phyloP scores from a whole-genome alignment of 2,329 filamentous ascomycete genomes.

The Parascedosporium putredinis region DNA sequence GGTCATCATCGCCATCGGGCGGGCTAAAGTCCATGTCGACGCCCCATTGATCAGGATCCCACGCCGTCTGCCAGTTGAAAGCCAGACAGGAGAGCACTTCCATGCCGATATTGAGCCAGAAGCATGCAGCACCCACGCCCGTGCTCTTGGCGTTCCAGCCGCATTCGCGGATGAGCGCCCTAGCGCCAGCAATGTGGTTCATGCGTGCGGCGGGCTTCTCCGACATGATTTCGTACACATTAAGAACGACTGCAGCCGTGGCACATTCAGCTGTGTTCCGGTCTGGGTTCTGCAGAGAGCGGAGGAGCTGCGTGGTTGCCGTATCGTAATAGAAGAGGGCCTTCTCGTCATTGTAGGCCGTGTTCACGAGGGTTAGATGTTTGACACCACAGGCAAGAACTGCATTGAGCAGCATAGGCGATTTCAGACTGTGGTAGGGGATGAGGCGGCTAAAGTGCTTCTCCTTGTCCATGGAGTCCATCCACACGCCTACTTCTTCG shows the following conservation, averaged over 20 bases:
- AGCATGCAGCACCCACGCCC: conserved; percentile 78
- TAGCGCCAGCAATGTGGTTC: conserved; percentile 78
- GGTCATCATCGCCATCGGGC: conserved; percentile 10
- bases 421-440: conserved; percentile 71
- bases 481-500: conserved; percentile 83
- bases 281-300: conserved; percentile 71
- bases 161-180: conserved; percentile 80
- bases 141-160: conserved; percentile 72
- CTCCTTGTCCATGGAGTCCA: conserved; percentile 79
- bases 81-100: conserved; percentile 82
- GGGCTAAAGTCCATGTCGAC: conserved; percentile 61
- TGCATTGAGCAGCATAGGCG: conserved; percentile 82
- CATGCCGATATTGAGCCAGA: conserved; percentile 88
- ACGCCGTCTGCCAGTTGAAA: conserved; percentile 77
- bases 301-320: conserved; percentile 67
- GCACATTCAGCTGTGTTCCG: conserved; percentile 77
- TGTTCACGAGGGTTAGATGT: conserved; percentile 63
- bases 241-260: conserved; percentile 76
- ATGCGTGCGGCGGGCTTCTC: conserved; percentile 69
- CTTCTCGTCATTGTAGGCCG: conserved; percentile 62
- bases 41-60: conserved; percentile 86
- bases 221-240: conserved; percentile 89
- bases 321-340: conserved; percentile 77
- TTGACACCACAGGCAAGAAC: conserved; percentile 81
- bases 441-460: conserved; percentile 80